Evolutionary conservation across 805 yeast genomes (phyloP), one percentile per base, ranked within the genome.

Genomic region (Debaryomyces hansenii): DNA sequence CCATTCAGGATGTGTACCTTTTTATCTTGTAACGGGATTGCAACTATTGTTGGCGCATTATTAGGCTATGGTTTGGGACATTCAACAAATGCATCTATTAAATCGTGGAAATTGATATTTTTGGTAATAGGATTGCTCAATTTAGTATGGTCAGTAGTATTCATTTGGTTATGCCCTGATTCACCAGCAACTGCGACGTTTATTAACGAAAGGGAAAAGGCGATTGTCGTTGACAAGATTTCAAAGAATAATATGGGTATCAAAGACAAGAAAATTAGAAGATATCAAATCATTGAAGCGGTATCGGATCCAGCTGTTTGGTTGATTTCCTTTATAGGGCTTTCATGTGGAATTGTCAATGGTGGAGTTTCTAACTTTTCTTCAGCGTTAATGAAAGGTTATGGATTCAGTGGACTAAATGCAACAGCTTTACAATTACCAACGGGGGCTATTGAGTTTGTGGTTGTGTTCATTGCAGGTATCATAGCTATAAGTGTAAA

Each of bases 21-120:
- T 46, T 59, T 67, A 43, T 51, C 57, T 20, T 54, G 51, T 44
- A 63, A 64, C 42, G 63, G 69, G 8, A 49, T 66, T 34, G 61
- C 62, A 7, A 59, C 63, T 10, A 52, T 58, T 46, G 53, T 59
- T 6, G 63, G 63, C 9, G 61, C 61, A 4, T 38, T 58, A 14
- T 45, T 58, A 46, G 57, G 51, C 47, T 68, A 53, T 44, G 71
- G 70, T 4, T 46, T 68, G 20, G 72, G 69, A n/a, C 66, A 62
- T 42, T 63, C 61, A 5, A 46, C 53, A 14, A 42, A 50, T 34
- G 40, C 59, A 3, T 38, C 55, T 9, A 24, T 63, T 28, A 55
- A 48, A 29, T 54, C 53, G 31, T 66, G 72, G 70, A 55, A 58
- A 52, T 48, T 58, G 40, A 57, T 58, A 16, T 58, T 57, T 46